Percentiles rank a stretch among this genome's conserved stretches.
These are phyloP conservation scores for Agarophyton chilense DNA, from an alignment of 23 red algal species.

Conservation along the genomic window DNA sequence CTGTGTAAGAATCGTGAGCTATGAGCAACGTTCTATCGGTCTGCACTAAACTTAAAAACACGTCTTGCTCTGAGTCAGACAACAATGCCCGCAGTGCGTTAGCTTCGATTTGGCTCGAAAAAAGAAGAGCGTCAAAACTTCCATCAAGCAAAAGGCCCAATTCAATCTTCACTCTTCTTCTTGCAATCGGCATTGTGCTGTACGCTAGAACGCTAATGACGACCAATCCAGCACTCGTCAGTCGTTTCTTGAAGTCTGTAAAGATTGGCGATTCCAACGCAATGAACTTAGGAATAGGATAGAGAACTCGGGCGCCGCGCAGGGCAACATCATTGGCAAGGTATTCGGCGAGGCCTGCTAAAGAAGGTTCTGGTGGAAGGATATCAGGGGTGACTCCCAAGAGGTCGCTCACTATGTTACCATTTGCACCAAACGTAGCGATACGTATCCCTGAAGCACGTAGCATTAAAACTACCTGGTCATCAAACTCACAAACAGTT, in stretches of 20 bases:
- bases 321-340: not conserved
- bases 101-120: constrained; percentile 36
- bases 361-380: constrained; percentile 18
- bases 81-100: constrained; percentile 17
- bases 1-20: constrained; percentile 35
- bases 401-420: not conserved
- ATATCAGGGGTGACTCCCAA: constrained; percentile 55
- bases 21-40: not conserved
- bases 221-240: not conserved
- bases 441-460: constrained; percentile 35
- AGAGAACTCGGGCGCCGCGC: constrained; percentile 1
- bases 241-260: not conserved
- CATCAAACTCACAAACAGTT: not conserved
- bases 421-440: constrained; percentile 34
- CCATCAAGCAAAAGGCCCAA: not conserved
- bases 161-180: not conserved
- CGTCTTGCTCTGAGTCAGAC: not conserved
- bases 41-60: not conserved
- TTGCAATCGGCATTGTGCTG: constrained; percentile 6
- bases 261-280: not conserved
- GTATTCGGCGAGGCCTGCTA: constrained; percentile 16
- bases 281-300: constrained; percentile 23
- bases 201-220: constrained; percentile 32
- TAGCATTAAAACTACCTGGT: constrained; percentile 20
- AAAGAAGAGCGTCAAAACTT: constrained; percentile 26